Percentiles rank a stretch among this genome's conserved stretches.
Evolutionary conservation across 441 rosid genomes (phyloP).

Genomic region (Croton laevigatus): DNA sequence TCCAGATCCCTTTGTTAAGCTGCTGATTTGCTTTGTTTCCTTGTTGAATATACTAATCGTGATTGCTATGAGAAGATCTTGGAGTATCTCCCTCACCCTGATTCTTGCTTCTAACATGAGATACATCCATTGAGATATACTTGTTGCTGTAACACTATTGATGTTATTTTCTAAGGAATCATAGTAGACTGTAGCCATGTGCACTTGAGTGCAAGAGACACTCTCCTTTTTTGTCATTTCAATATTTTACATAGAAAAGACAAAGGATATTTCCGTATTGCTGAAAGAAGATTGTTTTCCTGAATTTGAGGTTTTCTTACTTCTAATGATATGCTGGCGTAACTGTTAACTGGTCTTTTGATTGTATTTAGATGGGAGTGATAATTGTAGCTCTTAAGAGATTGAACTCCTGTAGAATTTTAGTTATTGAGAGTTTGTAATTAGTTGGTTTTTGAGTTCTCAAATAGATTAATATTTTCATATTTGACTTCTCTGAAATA

Average conservation of each 20-base stretch:
- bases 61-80: no score
- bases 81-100: no score
- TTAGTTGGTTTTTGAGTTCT: not conserved
- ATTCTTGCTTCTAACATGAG: no score
- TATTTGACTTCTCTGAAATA: not conserved
- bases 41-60: no score
- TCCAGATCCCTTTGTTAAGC: no score
- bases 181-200: no score
- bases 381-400: not conserved
- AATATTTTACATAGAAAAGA: not conserved
- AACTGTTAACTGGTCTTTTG: not conserved
- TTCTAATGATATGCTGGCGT: not conserved
- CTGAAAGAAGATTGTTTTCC: not conserved
- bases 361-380: not conserved
- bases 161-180: not conserved
- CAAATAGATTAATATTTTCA: not conserved
- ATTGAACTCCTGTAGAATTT: not conserved
- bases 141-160: not conserved
- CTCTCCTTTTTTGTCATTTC: not conserved
- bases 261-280: not conserved
- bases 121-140: not conserved
- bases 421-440: not conserved
- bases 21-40: no score
- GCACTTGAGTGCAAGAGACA: not conserved
- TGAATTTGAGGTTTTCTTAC: not conserved